Evolutionary conservation across 1,284 basidiomycete genomes (phyloP), one percentile per base, ranked within the genome.

Genomic region (Erythrobasidium hasegawianum): DNA sequence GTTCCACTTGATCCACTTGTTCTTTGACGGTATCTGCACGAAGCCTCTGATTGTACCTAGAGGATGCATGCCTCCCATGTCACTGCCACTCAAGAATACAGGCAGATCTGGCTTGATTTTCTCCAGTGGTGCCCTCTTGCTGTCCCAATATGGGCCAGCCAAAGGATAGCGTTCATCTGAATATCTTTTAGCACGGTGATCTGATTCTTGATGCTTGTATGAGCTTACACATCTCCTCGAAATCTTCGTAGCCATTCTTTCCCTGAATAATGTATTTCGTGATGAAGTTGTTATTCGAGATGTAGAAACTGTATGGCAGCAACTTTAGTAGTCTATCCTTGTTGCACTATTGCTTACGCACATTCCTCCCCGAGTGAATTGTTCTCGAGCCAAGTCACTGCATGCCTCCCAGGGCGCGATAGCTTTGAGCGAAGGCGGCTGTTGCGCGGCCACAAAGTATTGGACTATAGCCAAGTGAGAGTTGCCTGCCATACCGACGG

Each of bases 371-470:
- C 24, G 18, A n/a, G 52, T 18, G n/a, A 27, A 54, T 24, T 27
- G 52, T 29, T 54, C 52, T 54, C 72, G 65, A 52, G 57, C 67
- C 40, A 72, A 60, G 49, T 72, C 71, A 3, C 69, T 68, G 40
- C 66, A 66, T 0, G 71, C 72, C 38, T 74, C 72, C 72, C 72
- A 73, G 1, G 72, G 73, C 1, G 72, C 72, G 40, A 74, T 73
- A 26, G 71, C 71, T 57, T 74, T 74, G 60, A 74, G 68, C 18
- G 69, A 70, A 7, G 73, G 72, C 10, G 72, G 73, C 38, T 72
- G 68, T 45, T 69, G 56, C 1, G 72, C 71, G 11, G 73, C 72
- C 40, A 72, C 71, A 62, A 71, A 68, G 64, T 68, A 68, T 52
- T 73, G 71, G 9, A 66, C 65, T 57, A 74, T 72, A 59, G 71